Base-by-base conservation (phyloP, 2,329 filamentous ascomycete genomes). In the Colletotrichum neosansevieriae region DNA sequence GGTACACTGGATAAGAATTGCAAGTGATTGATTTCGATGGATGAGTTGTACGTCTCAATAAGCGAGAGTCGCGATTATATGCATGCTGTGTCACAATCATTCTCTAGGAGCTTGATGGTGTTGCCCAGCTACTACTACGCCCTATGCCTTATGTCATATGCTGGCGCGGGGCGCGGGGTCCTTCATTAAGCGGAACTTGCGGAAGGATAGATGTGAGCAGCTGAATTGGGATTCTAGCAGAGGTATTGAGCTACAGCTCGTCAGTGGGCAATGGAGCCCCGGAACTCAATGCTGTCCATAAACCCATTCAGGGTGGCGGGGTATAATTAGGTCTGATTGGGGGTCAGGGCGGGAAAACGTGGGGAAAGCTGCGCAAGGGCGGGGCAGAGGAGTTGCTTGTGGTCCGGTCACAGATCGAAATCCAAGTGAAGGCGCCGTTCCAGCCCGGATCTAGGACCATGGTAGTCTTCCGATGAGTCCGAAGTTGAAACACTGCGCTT, bases 131-230 rank as follows among this genome's bases (percentile, higher is more conserved):
- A 29, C 24, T 29, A 29, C 29, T 15, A 38, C 36, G 36, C 47
- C 36, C 21, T 34, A 13, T 47, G 58, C 58, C 58, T 44, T 61
- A 53, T 53, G 58, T 53, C 58, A 51, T 12, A 42, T 6, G 24
- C 24, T 47, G 29, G 58, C 44, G 58, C 47, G 58, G 58, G 29
- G 58, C 44, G 58, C 47, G 58, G 58, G 58, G 58, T 47, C 29
- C 24, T 19, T 21, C n/a, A 42, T 34, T 42, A 13, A n/a, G n/a
- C n/a, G n/a, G n/a, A n/a, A n/a, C n/a, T n/a, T 21, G 21, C 2
- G 4, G 2, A 4, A 21, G 21, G 21, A 21, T 21, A 4, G 21
- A 21, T 21, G 21, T 21, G 21, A 21, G 21, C 3, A 21, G 21
- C 21, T 21, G 21, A 21, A 21, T 21, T 21, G 4, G 21, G 21